These are phyloP conservation scores for Penicillium polonicum DNA, from an alignment of 2,329 filamentous ascomycete species.

Conservation along the genomic window DNA sequence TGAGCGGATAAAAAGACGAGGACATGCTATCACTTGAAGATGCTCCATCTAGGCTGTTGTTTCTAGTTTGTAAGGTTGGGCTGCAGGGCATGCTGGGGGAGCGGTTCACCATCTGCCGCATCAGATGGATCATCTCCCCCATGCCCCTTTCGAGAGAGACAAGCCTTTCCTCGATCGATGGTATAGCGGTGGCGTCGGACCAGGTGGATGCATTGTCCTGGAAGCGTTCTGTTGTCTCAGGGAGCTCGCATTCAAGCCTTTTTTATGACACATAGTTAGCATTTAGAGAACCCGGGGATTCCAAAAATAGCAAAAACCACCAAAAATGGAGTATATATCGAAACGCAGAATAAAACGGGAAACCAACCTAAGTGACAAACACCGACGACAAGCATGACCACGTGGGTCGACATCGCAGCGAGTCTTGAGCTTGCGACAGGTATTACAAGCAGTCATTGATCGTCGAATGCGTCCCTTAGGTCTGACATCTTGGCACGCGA, in stretches of 20 bases:
- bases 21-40: slow-evolving; percentile 22
- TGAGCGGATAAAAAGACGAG: slow-evolving; percentile 26
- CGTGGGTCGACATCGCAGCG: slow-evolving; percentile 38
- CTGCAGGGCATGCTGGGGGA: slow-evolving; percentile 22
- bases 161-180: slow-evolving; percentile 36
- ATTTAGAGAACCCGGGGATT: neutral
- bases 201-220: slow-evolving; percentile 34
- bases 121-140: slow-evolving; percentile 36
- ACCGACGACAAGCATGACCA: slow-evolving; percentile 38
- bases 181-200: slow-evolving; percentile 33
- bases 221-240: slow-evolving; percentile 35
- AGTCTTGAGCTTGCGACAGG: slow-evolving; percentile 40
- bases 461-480: slow-evolving; percentile 37
- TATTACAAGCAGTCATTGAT: slow-evolving; percentile 40
- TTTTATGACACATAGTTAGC: slow-evolving; percentile 11
- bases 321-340: neutral
- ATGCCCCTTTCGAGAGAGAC: slow-evolving; percentile 34
- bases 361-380: slow-evolving; percentile 37
- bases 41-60: slow-evolving; percentile 26
- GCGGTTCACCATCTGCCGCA: slow-evolving; percentile 34
- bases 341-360: neutral
- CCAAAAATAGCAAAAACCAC: neutral
- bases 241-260: slow-evolving; percentile 38
- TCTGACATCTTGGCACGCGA: slow-evolving; percentile 26
- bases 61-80: slow-evolving; percentile 22